Percentiles rank a stretch among this genome's conserved stretches.
Evolutionary conservation across 805 yeast species (phyloP).

Genomic region (Metschnikowia aberdeeniae): DNA sequence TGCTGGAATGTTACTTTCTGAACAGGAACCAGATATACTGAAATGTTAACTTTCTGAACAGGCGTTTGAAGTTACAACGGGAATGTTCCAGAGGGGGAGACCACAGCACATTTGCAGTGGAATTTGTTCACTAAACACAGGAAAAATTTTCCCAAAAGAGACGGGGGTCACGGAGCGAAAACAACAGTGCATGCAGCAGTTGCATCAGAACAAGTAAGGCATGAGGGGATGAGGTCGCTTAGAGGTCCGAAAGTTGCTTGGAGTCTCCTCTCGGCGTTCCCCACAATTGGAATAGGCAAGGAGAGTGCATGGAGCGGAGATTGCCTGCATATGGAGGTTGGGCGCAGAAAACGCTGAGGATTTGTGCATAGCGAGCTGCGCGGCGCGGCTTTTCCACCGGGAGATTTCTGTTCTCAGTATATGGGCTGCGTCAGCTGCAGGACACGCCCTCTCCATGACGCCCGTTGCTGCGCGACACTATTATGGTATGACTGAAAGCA

Average conservation of each 20-base stretch:
- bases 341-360: not conserved
- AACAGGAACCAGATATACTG: too few species aligned
- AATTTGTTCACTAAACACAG: too few species aligned
- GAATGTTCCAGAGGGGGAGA: too few species aligned
- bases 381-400: not conserved
- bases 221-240: not conserved
- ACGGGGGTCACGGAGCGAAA: too few species aligned
- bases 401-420: not conserved
- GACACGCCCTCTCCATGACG: not conserved
- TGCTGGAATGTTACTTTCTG: too few species aligned
- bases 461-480: constrained; percentile 1
- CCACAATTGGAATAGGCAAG: constrained; percentile 3
- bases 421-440: constrained; percentile 1
- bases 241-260: not conserved
- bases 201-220: too few species aligned
- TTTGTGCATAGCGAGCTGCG: not conserved
- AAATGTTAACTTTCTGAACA: too few species aligned
- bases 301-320: not conserved
- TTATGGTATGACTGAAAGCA: constrained; percentile 1
- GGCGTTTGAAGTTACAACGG: too few species aligned
- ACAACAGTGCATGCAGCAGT: too few species aligned
- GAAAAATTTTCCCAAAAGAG: too few species aligned
- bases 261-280: not conserved
- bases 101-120: too few species aligned
- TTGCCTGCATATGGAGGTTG: not conserved